These are phyloP conservation scores for Ganoderma lingzhi DNA, from an alignment of 1,284 basidiomycete species.

Conservation along the genomic window DNA sequence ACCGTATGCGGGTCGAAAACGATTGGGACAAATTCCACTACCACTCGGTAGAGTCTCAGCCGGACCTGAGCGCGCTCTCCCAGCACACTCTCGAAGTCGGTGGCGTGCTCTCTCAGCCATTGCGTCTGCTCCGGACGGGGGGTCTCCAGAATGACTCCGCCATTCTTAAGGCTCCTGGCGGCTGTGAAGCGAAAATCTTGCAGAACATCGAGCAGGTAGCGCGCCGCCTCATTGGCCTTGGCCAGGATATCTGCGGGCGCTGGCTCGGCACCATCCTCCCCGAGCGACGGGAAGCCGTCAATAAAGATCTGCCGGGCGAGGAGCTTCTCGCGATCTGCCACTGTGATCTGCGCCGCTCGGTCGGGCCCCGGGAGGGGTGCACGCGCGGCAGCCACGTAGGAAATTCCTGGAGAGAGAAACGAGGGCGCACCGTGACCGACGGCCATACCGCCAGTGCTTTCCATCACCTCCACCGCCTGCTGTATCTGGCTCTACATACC, in stretches of 20 bases:
- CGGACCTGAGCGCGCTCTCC: neutral
- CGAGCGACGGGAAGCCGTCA: neutral
- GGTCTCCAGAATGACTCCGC: neutral
- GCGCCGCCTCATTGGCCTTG: neutral
- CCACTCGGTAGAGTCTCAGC: neutral
- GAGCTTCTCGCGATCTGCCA: neutral
- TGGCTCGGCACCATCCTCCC: too few species aligned
- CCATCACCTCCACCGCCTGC: neutral
- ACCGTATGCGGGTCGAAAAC: neutral
- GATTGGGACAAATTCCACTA: neutral
- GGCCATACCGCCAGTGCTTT: too few species aligned
- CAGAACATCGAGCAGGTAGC: neutral
- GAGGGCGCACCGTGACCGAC: neutral
- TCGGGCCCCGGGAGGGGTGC: neutral
- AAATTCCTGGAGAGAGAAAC: neutral
- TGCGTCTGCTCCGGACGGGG: neutral
- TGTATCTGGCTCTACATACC: fast-evolving
- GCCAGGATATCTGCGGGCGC: neutral
- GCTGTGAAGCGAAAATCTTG: neutral
- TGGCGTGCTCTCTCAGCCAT: neutral
- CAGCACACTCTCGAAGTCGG: neutral
- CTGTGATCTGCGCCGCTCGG: neutral
- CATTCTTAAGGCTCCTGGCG: neutral
- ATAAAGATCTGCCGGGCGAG: neutral
- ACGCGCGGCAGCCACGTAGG: neutral